Percentiles rank a stretch among this genome's conserved stretches.
phyloP scores from a whole-genome alignment of 2,329 filamentous ascomycete genomes.

The Fusarium acutatum region DNA sequence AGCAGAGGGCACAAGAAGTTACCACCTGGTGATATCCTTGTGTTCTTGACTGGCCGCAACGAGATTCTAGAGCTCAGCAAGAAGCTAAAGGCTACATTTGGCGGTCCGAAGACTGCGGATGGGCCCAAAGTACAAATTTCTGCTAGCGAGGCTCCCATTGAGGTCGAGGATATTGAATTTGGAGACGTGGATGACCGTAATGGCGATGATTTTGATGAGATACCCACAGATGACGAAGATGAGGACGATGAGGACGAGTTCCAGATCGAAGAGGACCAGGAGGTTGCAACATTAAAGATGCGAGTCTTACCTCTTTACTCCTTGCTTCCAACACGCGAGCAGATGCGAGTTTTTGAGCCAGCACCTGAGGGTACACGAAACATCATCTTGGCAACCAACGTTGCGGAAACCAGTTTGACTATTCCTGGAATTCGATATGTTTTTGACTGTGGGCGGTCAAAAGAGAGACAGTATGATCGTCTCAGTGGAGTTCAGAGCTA shows the following conservation, averaged over 20 bases:
- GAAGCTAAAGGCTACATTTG: conserved; percentile 74
- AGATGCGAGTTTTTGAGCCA: conserved; percentile 88
- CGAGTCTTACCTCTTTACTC: conserved; percentile 96
- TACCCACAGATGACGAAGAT: conserved; percentile 66
- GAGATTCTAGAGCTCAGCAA: conserved; percentile 90
- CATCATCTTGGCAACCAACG: conserved; percentile 93
- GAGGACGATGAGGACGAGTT: conserved; percentile 72
- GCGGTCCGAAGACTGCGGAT: conserved; percentile 63
- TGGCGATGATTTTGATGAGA: conserved; percentile 67
- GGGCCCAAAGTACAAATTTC: conserved; percentile 78
- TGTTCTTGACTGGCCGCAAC: conserved; percentile 93
- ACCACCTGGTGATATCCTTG: conserved; percentile 88
- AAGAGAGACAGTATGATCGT: conserved; percentile 90
- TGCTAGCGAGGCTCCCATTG: conserved; percentile 79
- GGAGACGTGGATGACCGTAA: conserved; percentile 73
- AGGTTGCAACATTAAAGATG: conserved; percentile 73
- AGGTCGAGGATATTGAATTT: conserved; percentile 88
- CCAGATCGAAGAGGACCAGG: conserved; percentile 70
- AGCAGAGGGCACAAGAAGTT: conserved; percentile 88
- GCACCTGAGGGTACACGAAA: conserved; percentile 84
- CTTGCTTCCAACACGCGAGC: conserved; percentile 87
- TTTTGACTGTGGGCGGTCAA: conserved; percentile 91
- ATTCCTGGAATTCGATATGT: conserved; percentile 96
- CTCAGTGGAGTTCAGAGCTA: conserved; percentile 93
- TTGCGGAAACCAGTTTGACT: conserved; percentile 95